Percentiles rank a stretch among this genome's conserved stretches.
Conservation (phyloP, 2,329 filamentous ascomycete species). For the Fusarium subtropicale region DNA sequence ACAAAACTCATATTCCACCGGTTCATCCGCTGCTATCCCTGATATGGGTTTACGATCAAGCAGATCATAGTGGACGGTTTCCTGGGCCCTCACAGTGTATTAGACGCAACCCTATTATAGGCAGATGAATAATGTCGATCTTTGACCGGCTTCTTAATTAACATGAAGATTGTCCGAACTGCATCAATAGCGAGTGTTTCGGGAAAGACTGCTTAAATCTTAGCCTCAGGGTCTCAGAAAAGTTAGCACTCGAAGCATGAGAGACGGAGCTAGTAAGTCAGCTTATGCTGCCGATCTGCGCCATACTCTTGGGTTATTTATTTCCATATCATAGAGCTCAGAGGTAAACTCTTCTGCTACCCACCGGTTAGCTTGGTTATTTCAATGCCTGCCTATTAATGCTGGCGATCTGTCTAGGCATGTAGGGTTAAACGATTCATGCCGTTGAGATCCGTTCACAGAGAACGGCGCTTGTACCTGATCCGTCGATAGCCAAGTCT, state of each 20-base stretch:
- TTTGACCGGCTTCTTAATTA: constrained; percentile 3
- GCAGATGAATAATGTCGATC: constrained; percentile 18
- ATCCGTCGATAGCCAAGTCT: not conserved
- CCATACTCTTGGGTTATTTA: not conserved
- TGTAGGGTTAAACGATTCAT: constrained; percentile 4
- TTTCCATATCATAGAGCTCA: not conserved
- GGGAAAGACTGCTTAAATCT: not conserved
- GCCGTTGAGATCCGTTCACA: not conserved
- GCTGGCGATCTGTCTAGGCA: not conserved
- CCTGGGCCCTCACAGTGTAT: constrained; percentile 34
- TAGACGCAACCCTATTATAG: constrained; percentile 18
- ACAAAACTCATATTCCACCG: not conserved
- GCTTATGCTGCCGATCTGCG: not conserved
- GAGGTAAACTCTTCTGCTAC: not conserved
- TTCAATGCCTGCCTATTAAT: not conserved
- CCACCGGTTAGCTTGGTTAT: not conserved
- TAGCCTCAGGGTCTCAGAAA: not conserved
- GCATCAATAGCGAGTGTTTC: constrained; percentile 16
- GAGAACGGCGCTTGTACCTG: not conserved
- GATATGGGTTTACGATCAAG: constrained; percentile 7
- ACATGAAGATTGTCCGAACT: constrained; percentile 33
- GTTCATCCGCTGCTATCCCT: constrained; percentile 17
- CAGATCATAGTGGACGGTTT: constrained; percentile 7
- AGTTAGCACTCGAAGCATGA: not conserved
- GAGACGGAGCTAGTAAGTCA: not conserved